Conservation (phyloP, 75 land plant species). For the Chamaecyparis obtusa region DNA sequence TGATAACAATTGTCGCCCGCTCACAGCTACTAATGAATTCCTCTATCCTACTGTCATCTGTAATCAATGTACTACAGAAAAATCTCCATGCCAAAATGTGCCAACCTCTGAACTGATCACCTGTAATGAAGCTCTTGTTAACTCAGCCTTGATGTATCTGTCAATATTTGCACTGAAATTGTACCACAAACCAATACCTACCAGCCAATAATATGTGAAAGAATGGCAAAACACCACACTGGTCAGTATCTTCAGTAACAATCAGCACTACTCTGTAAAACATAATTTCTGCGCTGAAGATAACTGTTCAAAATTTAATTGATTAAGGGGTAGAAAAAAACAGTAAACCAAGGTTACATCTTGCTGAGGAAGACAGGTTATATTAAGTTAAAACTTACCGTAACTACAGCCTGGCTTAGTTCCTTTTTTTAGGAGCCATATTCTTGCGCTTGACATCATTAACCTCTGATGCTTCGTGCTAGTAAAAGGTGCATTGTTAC, state of each 20-base stretch:
- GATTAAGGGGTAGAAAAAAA: neutral
- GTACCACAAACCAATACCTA: neutral
- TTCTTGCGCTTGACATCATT: neutral
- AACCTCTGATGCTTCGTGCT: conserved; percentile 5
- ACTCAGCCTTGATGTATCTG: neutral
- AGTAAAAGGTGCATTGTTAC: neutral
- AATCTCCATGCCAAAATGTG: neutral
- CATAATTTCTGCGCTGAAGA: neutral
- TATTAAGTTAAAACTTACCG: neutral
- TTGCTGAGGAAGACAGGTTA: neutral
- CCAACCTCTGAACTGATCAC: neutral
- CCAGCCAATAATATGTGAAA: conserved; percentile 8
- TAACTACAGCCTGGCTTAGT: neutral
- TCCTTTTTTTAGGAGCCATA: neutral
- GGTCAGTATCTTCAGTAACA: conserved; percentile 7
- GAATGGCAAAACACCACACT: neutral
- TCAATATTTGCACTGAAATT: conserved; percentile 10
- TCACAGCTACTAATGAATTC: neutral
- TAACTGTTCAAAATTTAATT: neutral
- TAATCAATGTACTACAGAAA: neutral
- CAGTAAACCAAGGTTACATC: neutral
- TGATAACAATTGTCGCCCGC: neutral
- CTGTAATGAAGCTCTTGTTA: neutral
- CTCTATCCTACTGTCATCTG: neutral
- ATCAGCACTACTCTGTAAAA: conserved; percentile 4